These are phyloP conservation scores for Basipetospora sp. DNA, from an alignment of 2,329 filamentous ascomycete genomes.

Conservation along the genomic window DNA sequence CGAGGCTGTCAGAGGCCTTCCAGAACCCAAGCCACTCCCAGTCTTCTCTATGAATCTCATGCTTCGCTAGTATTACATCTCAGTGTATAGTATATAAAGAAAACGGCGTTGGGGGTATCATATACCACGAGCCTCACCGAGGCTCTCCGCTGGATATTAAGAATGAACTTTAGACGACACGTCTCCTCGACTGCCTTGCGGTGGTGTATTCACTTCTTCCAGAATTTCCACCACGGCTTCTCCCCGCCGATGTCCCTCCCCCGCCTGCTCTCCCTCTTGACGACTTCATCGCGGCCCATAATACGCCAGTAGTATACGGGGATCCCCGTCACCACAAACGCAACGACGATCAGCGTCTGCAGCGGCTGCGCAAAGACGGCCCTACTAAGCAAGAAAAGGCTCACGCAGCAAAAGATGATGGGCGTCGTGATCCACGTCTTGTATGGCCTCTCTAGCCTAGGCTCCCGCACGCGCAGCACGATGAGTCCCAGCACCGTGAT, in stretches of 20 bases:
- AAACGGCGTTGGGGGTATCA: background rate
- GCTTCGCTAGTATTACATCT: too few relatives aligned
- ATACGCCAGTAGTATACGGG: slow-evolving; percentile 84
- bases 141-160: too few relatives aligned
- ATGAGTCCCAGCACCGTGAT: slow-evolving; percentile 87
- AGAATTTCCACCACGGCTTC: slow-evolving; percentile 43
- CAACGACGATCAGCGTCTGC: slow-evolving; percentile 76
- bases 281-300: slow-evolving; percentile 42
- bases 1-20: too few relatives aligned
- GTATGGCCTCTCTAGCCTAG: slow-evolving; percentile 77
- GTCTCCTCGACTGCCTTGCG: too few relatives aligned
- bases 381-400: slow-evolving; percentile 74
- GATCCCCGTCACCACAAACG: slow-evolving; percentile 69
- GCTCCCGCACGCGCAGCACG: slow-evolving; percentile 74
- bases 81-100: background rate
- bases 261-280: slow-evolving; percentile 24
- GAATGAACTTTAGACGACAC: too few relatives aligned
- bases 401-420: slow-evolving; percentile 96
- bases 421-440: slow-evolving; percentile 93
- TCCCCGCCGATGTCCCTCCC: slow-evolving; percentile 17
- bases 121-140: too few relatives aligned
- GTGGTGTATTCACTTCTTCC: slow-evolving; percentile 27
- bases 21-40: too few relatives aligned
- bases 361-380: slow-evolving; percentile 82
- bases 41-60: too few relatives aligned